Evolutionary conservation across 2,329 filamentous ascomycete species (phyloP), one percentile per base, ranked within the genome.

Genomic region (Fusarium brevicatenulatum): DNA sequence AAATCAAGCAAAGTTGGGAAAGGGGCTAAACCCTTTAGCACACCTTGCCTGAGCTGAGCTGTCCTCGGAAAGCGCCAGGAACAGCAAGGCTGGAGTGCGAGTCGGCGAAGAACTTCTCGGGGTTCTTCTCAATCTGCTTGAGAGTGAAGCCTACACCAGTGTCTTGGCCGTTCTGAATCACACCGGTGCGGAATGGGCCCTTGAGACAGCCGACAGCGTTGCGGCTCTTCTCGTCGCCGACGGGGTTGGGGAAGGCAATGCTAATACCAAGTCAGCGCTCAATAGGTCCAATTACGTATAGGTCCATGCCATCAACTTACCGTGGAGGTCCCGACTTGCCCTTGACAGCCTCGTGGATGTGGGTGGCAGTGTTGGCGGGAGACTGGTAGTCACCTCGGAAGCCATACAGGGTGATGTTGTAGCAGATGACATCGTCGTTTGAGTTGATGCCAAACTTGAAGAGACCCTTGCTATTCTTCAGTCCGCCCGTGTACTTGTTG

Each of bases 361-460:
- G 87, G 4, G 87, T 90, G 23, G 87, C 85, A 11, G 86, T 88
- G 34, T 78, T 73, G 47, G 88, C 87, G 1, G 83, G 81, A 12
- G 86, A 88, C 72, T 83, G 76, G 77, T 87, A 89, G 5, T 85
- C 79, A 59, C 87, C 87, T 28, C 80, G 81, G 76, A 89, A 86
- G 66, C 82, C 82, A 47, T 81, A 78, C 50, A 89, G 80, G 42
- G 82, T 86, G 78, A 89, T 88, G 80, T 88, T 85, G 78, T 83
- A 84, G 81, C 83, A 85, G 70, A 85, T 84, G 58, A 81, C 73
- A 59, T 85, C 79, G 37, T 83, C 79, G 28, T 81, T 73, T 34
- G 83, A 80, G 81, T 89, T 88, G 80, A 90, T 84, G 69, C 86
- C 87, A 73, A 85, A 86, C 74, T 85, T 84, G 83, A 85, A 89